Conservation (phyloP, 148 eudicot species). For the Rhododendron griersonianum region DNA sequence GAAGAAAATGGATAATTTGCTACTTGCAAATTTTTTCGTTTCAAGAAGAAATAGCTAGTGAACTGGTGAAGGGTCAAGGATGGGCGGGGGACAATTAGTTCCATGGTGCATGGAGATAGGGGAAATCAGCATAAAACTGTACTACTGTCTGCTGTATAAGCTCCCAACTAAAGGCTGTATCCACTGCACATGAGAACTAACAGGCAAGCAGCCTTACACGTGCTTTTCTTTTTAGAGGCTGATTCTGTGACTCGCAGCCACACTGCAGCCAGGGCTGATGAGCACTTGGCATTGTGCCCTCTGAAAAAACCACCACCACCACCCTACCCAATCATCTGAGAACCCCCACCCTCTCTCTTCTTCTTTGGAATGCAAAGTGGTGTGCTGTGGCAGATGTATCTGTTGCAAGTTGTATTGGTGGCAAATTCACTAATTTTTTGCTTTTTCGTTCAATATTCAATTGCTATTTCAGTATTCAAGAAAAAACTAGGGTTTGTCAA, state of each 20-base stretch:
- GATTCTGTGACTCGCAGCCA: background rate
- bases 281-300: background rate
- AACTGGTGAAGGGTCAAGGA: background rate
- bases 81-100: background rate
- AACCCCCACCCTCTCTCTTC: background rate
- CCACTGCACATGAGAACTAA: background rate
- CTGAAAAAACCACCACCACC: background rate
- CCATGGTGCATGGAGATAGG: background rate
- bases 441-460: background rate
- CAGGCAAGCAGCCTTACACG: background rate
- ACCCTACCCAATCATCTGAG: background rate
- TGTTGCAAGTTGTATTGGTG: background rate
- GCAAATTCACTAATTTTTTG: background rate
- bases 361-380: background rate
- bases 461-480: background rate
- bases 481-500: background rate
- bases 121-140: background rate
- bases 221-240: background rate
- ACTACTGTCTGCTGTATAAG: background rate
- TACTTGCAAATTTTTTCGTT: background rate
- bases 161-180: background rate
- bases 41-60: background rate
- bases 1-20: background rate
- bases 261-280: background rate
- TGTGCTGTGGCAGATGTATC: background rate